Conservation (phyloP, 2,329 filamentous ascomycete genomes). For the Aspergillus bombycis region DNA sequence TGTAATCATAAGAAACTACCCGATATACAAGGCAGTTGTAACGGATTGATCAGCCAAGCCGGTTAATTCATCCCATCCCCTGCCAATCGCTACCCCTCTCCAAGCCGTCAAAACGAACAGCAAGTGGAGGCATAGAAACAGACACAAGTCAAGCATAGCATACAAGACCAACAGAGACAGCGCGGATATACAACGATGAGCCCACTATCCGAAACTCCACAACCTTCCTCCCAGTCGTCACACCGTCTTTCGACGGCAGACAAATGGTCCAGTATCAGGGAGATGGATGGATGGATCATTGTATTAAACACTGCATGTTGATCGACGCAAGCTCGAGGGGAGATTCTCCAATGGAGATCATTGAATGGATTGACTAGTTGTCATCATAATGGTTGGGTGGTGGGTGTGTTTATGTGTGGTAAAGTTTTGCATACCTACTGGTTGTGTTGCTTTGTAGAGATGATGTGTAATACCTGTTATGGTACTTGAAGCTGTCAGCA, state of each 20-base stretch:
- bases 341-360: conserved; percentile 49
- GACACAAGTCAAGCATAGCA: conserved; percentile 42
- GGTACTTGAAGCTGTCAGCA: conserved; percentile 21
- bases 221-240: conserved; percentile 46
- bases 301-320: conserved; percentile 21
- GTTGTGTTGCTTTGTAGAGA: background rate
- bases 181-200: conserved; percentile 27
- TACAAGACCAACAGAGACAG: conserved; percentile 23
- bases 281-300: conserved; percentile 36
- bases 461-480: conserved; percentile 12
- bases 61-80: conserved; percentile 49
- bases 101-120: conserved; percentile 44
- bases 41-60: conserved; percentile 42
- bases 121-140: conserved; percentile 28
- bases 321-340: conserved; percentile 36
- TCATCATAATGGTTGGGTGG: conserved; percentile 52
- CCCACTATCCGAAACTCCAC: conserved; percentile 41
- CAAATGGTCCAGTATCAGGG: conserved; percentile 50
- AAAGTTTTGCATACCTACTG: conserved; percentile 30
- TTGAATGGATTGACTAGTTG: conserved; percentile 67
- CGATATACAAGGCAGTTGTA: conserved; percentile 1
- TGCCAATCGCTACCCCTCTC: conserved; percentile 33
- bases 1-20: conserved; percentile 8
- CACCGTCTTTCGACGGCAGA: conserved; percentile 17
- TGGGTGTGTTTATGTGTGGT: conserved; percentile 4